Evolutionary conservation across 768 basidiomycete species (phyloP).

Genomic region (Lentinula boryana): DNA sequence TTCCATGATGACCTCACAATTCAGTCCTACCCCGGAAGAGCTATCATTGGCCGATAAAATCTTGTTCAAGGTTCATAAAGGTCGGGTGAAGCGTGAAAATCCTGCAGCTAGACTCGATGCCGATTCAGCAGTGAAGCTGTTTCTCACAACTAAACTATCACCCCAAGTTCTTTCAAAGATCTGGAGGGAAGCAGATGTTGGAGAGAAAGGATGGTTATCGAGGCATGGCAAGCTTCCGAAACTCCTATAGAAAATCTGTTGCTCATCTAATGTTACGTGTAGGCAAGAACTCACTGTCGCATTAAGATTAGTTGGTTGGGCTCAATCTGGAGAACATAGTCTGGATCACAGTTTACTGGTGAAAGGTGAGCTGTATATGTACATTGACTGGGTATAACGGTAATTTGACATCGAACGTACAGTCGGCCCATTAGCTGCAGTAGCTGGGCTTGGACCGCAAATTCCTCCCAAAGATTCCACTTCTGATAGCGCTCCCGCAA

Average conservation of each 20-base stretch:
- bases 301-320: slow-evolving; percentile 59
- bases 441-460: slow-evolving; percentile 22
- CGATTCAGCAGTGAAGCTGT: slow-evolving; percentile 52
- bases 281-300: slow-evolving; percentile 52
- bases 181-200: slow-evolving; percentile 60
- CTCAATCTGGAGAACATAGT: slow-evolving; percentile 42
- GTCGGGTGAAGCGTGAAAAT: neutral
- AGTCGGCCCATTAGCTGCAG: slow-evolving; percentile 48
- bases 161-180: slow-evolving; percentile 50
- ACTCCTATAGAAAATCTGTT: neutral
- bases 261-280: slow-evolving; percentile 27
- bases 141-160: slow-evolving; percentile 47
- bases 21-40: neutral
- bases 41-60: neutral
- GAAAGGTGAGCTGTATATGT: slow-evolving; percentile 32
- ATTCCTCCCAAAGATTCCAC: slow-evolving; percentile 17
- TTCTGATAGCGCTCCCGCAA: slow-evolving; percentile 9
- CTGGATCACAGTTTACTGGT: slow-evolving; percentile 32
- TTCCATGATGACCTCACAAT: neutral
- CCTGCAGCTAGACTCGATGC: neutral
- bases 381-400: neutral
- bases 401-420: neutral
- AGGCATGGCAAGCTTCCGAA: neutral
- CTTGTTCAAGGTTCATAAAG: neutral
- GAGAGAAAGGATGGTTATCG: slow-evolving; percentile 38